Percentiles rank a stretch among this genome's conserved stretches.
phyloP scores from a whole-genome alignment of 2,329 filamentous ascomycete species.

The Sclerotinia glacialis region DNA sequence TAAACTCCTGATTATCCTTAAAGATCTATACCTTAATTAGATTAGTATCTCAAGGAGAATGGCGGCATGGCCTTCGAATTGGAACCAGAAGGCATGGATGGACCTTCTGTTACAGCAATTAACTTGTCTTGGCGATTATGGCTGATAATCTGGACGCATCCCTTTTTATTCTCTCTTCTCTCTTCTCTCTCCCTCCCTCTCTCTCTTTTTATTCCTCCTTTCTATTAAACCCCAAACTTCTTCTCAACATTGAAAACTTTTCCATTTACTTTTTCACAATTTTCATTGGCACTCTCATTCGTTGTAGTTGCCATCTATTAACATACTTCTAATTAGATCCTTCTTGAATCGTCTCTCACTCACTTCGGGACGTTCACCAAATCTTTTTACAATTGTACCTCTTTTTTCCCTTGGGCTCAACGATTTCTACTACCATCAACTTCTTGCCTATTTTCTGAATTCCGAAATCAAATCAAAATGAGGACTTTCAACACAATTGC shows the following conservation, averaged over 20 bases:
- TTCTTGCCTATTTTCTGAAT: neutral
- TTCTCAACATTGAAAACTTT: conserved; percentile 5
- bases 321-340: conserved; percentile 24
- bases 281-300: conserved; percentile 27
- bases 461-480: conserved; percentile 28
- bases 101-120: neutral
- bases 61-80: neutral
- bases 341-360: conserved; percentile 31
- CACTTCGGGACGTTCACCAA: conserved; percentile 28
- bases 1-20: conserved; percentile 10
- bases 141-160: neutral
- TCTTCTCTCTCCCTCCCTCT: neutral
- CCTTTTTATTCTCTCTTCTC: neutral
- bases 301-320: conserved; percentile 30
- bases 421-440: conserved; percentile 11
- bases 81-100: neutral
- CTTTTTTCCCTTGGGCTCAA: conserved; percentile 3
- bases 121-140: neutral
- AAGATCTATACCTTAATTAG: neutral
- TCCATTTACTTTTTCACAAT: neutral
- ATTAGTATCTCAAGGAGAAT: neutral
- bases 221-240: conserved; percentile 16
- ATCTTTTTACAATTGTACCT: conserved; percentile 8
- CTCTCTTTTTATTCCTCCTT: neutral
- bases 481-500: conserved; percentile 36